Evolutionary conservation across 441 rosid genomes (phyloP).

Genomic region (Biscutella laevigata): DNA sequence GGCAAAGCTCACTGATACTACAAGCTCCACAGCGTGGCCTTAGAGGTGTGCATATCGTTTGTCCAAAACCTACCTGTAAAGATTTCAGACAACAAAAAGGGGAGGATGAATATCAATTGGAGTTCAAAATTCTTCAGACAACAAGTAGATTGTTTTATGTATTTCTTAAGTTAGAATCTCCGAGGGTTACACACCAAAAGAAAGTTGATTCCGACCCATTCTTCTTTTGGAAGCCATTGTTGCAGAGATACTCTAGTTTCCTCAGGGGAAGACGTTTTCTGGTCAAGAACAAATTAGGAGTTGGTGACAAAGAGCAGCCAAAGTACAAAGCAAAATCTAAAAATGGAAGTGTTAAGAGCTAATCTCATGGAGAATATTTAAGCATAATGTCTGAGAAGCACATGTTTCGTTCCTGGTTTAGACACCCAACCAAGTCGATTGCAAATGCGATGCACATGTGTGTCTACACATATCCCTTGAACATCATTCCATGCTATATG

Average conservation of each 20-base stretch:
- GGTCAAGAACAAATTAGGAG: background rate
- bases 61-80: slow-evolving; percentile 92
- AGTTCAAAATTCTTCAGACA: too few relatives aligned
- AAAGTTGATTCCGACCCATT: slow-evolving; percentile 86
- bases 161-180: background rate
- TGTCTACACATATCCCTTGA: slow-evolving; percentile 90
- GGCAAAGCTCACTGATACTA: slow-evolving; percentile 53
- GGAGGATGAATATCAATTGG: background rate
- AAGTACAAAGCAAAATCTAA: background rate
- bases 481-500: slow-evolving; percentile 81
- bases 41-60: slow-evolving; percentile 77
- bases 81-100: slow-evolving; percentile 1
- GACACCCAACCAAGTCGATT: slow-evolving; percentile 96
- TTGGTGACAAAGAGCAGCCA: slow-evolving; percentile 5
- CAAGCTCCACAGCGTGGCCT: slow-evolving; percentile 71
- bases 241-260: slow-evolving; percentile 81
- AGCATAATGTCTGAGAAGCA: slow-evolving; percentile 19
- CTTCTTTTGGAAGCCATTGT: slow-evolving; percentile 93
- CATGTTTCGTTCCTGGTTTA: slow-evolving; percentile 57
- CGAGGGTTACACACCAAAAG: slow-evolving; percentile 45
- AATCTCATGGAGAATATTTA: background rate
- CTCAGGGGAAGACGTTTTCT: slow-evolving; percentile 80
- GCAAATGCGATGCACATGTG: slow-evolving; percentile 90
- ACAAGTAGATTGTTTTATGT: background rate
- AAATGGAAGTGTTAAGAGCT: background rate